Base-by-base conservation (phyloP, 192 early-diverging fungal species). In the Entrophospora sp. region DNA sequence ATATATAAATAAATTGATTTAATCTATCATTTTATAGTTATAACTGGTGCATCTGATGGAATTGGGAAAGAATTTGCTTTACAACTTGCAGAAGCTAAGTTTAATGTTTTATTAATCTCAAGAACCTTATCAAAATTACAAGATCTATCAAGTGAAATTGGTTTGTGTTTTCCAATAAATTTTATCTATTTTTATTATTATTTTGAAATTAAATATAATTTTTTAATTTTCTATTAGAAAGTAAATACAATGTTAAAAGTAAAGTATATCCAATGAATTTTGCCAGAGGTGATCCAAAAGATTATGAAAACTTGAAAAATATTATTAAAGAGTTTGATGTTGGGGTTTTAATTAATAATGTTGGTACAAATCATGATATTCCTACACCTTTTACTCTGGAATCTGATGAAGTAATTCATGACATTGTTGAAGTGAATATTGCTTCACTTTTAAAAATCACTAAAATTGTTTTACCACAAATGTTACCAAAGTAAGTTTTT, bases 21-120 rank as follows among this genome's bases (percentile, higher is more conserved):
- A 3, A 20, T 58, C 55, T 43, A 44, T 13, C 14, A 22, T 37
- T 51, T 13, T 51, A 16, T 67, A 83, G 88, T 97, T 45, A 83
- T 98, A 30, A 98, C 96, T 34, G 96, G 96, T 52, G 93, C 92
- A 31, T 93, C 94, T 14, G 96, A 96, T 73, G 96, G 95, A 55
- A 91, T 98, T 73, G 96, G 96, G 31, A 90, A 87, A 63, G 92
- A 96, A 73, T 92, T 94, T 63, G 93, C 94, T n/a, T 68, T 84
- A 44, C 92, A 98, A 75, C 78, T 98, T 32, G 92, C 92, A 32
- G 77, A 84, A 53, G 84, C 84, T 20, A 83, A 83, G 69, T 85
- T 93, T 81, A 95, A 96, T 68, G 45, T 96, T 28, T 67, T 95
- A 31, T 72, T 98, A 36, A 75, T 96, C 34, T 88, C 91, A 46